A percentile compares a stretch with the other conserved stretches of the same genome.
Evolutionary conservation across 371 early-diverging fungal species (phyloP).

Genomic region (Mortierella sp.): DNA sequence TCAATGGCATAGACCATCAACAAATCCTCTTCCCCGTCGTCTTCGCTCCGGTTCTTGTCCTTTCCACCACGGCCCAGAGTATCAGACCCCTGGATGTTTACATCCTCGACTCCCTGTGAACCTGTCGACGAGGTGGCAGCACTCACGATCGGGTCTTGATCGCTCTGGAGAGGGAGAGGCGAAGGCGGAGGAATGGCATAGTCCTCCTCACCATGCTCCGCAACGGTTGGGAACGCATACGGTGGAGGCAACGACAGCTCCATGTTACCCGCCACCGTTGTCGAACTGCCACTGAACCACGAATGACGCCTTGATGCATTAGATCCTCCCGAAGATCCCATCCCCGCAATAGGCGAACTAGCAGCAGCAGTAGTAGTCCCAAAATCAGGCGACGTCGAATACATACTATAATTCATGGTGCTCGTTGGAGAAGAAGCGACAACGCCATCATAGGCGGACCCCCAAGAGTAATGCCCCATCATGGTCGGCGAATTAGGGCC

Average conservation of each 20-base stretch:
- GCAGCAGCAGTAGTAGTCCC: too few species aligned
- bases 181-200: not conserved
- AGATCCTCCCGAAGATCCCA: not conserved
- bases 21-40: not conserved
- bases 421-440: not conserved
- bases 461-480: not conserved
- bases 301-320: conserved; percentile 12
- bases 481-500: not conserved
- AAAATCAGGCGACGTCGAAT: conserved; percentile 1
- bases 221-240: conserved; percentile 6
- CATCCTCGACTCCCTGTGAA: not conserved
- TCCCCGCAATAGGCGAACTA: not conserved
- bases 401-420: not conserved
- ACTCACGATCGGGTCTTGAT: not conserved
- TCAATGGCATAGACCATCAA: not conserved
- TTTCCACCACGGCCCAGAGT: not conserved
- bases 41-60: not conserved
- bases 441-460: not conserved
- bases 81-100: too few species aligned
- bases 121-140: not conserved
- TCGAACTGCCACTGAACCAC: not conserved
- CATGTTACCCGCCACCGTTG: not conserved
- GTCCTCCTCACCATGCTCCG: not conserved
- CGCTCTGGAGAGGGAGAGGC: not conserved
- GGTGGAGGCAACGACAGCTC: conserved; percentile 18